These are phyloP conservation scores for Omphalotus guepiniiformis DNA, from an alignment of 768 basidiomycete genomes.

Conservation along the genomic window DNA sequence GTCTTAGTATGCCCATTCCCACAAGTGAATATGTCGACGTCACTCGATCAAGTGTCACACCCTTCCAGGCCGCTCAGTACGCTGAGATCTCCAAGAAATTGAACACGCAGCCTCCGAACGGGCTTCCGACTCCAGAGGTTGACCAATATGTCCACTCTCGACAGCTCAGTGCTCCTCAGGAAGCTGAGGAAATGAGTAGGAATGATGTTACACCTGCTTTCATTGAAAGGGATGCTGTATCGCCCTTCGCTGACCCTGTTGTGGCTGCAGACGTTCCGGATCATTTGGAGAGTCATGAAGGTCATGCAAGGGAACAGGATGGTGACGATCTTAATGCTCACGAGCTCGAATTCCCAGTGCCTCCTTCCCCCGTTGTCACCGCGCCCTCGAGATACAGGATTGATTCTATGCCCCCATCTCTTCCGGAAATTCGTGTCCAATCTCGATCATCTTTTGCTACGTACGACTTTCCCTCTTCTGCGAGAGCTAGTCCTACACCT, in stretches of 20 bases:
- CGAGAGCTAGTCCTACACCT: too few species aligned
- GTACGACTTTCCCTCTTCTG: too few species aligned
- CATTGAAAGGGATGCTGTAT: slow-evolving; percentile 3
- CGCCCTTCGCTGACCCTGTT: slow-evolving; percentile 28
- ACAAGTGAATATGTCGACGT: slow-evolving; percentile 58
- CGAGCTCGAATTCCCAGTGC: slow-evolving; percentile 17
- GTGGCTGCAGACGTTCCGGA: slow-evolving; percentile 1
- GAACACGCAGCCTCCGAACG: slow-evolving; percentile 35
- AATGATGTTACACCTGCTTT: not conserved
- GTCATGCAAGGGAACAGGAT: not conserved
- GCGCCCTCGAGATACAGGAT: slow-evolving; percentile 12
- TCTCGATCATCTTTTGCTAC: slow-evolving; percentile 20
- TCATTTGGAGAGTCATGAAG: not conserved
- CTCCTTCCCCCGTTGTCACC: slow-evolving; percentile 21
- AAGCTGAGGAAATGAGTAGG: too few species aligned
- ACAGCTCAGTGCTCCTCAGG: slow-evolving; percentile 1
- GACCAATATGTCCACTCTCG: slow-evolving; percentile 20
- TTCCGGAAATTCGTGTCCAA: slow-evolving; percentile 34
- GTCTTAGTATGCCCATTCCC: slow-evolving; percentile 15
- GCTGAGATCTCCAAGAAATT: slow-evolving; percentile 62
- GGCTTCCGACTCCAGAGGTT: slow-evolving; percentile 28
- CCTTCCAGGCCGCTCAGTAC: slow-evolving; percentile 74
- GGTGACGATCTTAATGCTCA: slow-evolving; percentile 5
- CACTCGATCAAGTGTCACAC: slow-evolving; percentile 63
- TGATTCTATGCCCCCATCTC: slow-evolving; percentile 33